phyloP scores from a whole-genome alignment of 768 basidiomycete species.

The Lactifluus piperatus region DNA sequence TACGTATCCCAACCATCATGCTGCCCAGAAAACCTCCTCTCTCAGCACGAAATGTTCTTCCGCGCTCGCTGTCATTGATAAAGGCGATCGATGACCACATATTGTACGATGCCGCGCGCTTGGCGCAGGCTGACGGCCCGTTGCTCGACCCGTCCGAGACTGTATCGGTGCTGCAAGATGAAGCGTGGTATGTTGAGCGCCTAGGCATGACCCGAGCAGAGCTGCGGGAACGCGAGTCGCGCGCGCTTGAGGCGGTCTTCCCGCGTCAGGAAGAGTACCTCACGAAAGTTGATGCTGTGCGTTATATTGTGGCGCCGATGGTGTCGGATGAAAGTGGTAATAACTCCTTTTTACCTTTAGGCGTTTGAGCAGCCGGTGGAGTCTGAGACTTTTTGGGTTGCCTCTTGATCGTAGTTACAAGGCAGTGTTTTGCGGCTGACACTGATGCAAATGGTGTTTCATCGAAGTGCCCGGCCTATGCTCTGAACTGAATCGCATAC shows the following conservation, averaged over 20 bases:
- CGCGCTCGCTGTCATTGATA: conserved; percentile 42
- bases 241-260: conserved; percentile 22
- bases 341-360: background rate
- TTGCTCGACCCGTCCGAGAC: conserved; percentile 51
- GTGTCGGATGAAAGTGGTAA: conserved; percentile 19
- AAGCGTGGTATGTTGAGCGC: conserved; percentile 53
- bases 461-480: conserved; percentile 5
- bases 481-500: background rate
- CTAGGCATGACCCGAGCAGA: conserved; percentile 38
- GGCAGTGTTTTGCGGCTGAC: background rate
- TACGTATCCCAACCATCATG: conserved; percentile 41
- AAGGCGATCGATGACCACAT: conserved; percentile 59
- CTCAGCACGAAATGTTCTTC: conserved; percentile 46
- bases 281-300: conserved; percentile 6
- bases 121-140: conserved; percentile 35
- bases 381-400: background rate
- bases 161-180: conserved; percentile 42
- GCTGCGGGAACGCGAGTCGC: conserved; percentile 29
- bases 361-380: background rate
- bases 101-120: conserved; percentile 46
- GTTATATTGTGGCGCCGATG: conserved; percentile 20
- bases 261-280: conserved; percentile 20
- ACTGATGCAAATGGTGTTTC: background rate
- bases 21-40: conserved; percentile 41
- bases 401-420: too few relatives aligned